phyloP scores from a whole-genome alignment of 148 eudicot species.

The Fagopyrum esculentum region DNA sequence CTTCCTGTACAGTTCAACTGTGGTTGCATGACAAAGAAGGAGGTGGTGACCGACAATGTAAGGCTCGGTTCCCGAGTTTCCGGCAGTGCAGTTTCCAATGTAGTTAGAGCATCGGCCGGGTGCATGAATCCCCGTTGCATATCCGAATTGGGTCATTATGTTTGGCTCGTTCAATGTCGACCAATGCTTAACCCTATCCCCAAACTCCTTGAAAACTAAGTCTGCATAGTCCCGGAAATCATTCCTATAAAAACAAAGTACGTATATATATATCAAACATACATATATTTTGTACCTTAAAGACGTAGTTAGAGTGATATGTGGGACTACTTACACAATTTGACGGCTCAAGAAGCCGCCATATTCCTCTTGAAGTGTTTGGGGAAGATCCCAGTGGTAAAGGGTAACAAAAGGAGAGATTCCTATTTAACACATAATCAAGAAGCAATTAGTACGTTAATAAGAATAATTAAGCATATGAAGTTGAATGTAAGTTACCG shows the following conservation, averaged over 20 bases:
- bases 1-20: constrained; percentile 25
- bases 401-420: constrained; percentile 21
- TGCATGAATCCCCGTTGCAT: constrained; percentile 16
- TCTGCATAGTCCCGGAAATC: constrained; percentile 23
- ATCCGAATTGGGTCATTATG: constrained; percentile 13
- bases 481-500: constrained; percentile 16
- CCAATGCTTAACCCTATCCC: constrained; percentile 32
- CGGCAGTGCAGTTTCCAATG: constrained; percentile 26
- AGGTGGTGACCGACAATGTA: constrained; percentile 34
- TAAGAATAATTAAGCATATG: no score
- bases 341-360: constrained; percentile 27
- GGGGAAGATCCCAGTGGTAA: constrained; percentile 27
- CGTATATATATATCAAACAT: no score
- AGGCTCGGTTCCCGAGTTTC: constrained; percentile 42
- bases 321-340: constrained; percentile 26
- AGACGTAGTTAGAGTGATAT: no score
- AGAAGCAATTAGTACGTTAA: no score
- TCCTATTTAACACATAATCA: not conserved
- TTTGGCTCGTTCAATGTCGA: constrained; percentile 32
- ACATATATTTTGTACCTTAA: no score
- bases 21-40: constrained; percentile 35
- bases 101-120: constrained; percentile 31
- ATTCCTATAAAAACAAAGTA: not conserved
- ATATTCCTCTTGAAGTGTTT: constrained; percentile 22
- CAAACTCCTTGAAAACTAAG: constrained; percentile 28